A percentile compares a stretch with the other conserved stretches of the same genome.
Conservation (phyloP, 176 grass and related monocot species). For the Rhipidocladum racemiflorum region DNA sequence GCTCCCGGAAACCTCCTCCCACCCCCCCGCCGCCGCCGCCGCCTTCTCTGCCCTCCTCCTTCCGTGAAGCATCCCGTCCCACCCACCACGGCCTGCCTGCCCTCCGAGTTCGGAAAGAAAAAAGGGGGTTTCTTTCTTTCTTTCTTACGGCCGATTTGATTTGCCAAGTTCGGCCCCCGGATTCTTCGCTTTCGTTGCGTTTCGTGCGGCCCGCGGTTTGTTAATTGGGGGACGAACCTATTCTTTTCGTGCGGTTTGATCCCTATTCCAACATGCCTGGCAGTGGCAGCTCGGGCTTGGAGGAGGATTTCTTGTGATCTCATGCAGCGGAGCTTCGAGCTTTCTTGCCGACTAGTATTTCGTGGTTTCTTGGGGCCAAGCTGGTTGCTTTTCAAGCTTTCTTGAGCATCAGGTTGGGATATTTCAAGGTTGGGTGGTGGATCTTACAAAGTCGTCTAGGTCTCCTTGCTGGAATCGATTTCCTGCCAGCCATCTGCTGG, state of each 20-base stretch:
- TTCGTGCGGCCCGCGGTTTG: not conserved
- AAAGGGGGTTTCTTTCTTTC: not conserved
- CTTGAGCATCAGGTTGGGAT: not conserved
- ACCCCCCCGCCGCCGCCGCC: not conserved
- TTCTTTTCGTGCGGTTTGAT: not conserved
- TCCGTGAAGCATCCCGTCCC: not conserved
- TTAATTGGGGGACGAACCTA: not conserved
- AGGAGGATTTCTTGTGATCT: not conserved
- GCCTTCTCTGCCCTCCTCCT: not conserved
- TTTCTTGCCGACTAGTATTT: not conserved
- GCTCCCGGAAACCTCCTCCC: slow-evolving; percentile 1
- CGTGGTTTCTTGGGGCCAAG: not conserved
- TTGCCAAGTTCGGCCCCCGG: not conserved
- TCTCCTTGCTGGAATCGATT: not conserved
- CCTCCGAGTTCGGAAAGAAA: not conserved
- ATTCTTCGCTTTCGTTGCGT: not conserved
- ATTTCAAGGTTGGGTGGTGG: slow-evolving; percentile 5
- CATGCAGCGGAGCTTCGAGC: not conserved
- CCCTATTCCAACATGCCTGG: not conserved
- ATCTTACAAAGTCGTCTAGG: not conserved
- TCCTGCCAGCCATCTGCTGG: not conserved
- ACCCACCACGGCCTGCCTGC: not conserved
- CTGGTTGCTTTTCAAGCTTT: not conserved
- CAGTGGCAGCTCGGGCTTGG: not conserved
- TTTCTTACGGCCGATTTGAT: not conserved